phyloP scores from a whole-genome alignment of 1,284 basidiomycete genomes.

The Apiotrichum siamense region DNA sequence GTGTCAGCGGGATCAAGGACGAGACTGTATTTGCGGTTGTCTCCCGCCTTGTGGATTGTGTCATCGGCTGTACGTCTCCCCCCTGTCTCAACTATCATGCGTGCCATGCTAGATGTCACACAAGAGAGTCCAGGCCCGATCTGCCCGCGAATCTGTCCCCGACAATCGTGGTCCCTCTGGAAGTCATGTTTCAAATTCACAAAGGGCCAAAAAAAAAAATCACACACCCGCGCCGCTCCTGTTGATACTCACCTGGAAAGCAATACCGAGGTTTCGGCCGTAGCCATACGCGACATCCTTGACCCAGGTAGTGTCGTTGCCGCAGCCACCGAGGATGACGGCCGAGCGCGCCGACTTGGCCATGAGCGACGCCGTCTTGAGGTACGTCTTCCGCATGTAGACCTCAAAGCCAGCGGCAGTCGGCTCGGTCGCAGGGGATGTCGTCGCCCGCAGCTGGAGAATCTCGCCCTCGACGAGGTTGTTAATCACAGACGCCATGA shows the following conservation, averaged over 20 bases:
- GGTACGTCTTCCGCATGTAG: constrained; percentile 89
- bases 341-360: constrained; percentile 86
- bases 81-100: too few species aligned
- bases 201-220: background rate
- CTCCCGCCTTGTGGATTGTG: too few species aligned
- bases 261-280: constrained; percentile 83
- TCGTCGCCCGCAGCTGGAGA: constrained; percentile 63
- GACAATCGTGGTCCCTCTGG: too few species aligned
- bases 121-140: too few species aligned
- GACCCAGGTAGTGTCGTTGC: constrained; percentile 60
- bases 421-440: constrained; percentile 34
- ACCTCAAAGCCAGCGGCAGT: constrained; percentile 59
- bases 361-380: constrained; percentile 94
- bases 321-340: constrained; percentile 80
- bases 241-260: constrained; percentile 66
- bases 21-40: too few species aligned
- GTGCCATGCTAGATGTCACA: too few species aligned
- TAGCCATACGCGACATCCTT: constrained; percentile 93
- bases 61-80: too few species aligned
- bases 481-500: constrained; percentile 85
- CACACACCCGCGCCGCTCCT: background rate
- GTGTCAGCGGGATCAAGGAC: too few species aligned
- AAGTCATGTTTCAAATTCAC: background rate
- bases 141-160: too few species aligned
- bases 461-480: constrained; percentile 97